phyloP scores from a whole-genome alignment of 1,284 basidiomycete genomes.

The Stereum hirsutum region DNA sequence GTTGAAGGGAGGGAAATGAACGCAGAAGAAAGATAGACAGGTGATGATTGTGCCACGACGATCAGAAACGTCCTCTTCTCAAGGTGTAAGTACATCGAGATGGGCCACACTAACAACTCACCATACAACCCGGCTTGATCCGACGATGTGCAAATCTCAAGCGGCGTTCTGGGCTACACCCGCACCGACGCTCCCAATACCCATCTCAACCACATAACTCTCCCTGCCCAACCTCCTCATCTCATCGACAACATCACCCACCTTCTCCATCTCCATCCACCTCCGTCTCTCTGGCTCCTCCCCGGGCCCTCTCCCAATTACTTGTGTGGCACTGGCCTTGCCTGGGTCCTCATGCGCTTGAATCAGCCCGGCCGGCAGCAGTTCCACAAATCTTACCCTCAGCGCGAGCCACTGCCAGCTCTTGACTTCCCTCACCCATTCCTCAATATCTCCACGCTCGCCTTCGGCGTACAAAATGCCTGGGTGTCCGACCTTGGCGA shows the following conservation, averaged over 20 bases:
- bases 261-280: slow-evolving; percentile 59
- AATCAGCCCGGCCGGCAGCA: slow-evolving; percentile 14
- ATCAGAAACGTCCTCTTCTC: too few relatives aligned
- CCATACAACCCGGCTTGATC: too few relatives aligned
- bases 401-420: slow-evolving; percentile 75
- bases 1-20: too few relatives aligned
- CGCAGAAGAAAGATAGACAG: too few relatives aligned
- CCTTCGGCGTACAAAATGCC: slow-evolving; percentile 68
- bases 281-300: slow-evolving; percentile 6
- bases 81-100: too few relatives aligned
- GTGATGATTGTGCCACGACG: too few relatives aligned
- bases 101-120: too few relatives aligned
- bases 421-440: slow-evolving; percentile 60
- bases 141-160: not conserved
- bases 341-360: not conserved
- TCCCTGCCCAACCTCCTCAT: slow-evolving; percentile 51
- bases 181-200: slow-evolving; percentile 39
- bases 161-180: too few relatives aligned
- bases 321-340: not conserved
- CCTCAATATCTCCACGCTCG: slow-evolving; percentile 37
- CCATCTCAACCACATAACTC: slow-evolving; percentile 50
- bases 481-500: slow-evolving; percentile 68
- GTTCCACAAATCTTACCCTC: slow-evolving; percentile 50
- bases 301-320: too few relatives aligned
- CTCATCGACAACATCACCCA: slow-evolving; percentile 60